Conservation (phyloP, 805 yeast species). For the Wickerhamomyces chaumierensis region DNA sequence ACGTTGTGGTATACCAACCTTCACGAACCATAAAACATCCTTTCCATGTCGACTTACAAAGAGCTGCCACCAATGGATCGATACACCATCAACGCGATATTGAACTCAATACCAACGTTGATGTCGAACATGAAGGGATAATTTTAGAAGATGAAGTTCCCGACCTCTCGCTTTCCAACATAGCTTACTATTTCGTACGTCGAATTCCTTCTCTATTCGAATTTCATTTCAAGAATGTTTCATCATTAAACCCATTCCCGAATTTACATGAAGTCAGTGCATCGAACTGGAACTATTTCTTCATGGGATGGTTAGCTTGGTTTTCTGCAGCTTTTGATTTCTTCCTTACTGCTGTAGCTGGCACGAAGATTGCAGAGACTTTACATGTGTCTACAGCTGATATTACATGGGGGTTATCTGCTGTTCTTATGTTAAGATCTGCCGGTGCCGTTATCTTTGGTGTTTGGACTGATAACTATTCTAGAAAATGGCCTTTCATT, state of each 20-base stretch:
- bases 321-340: slow-evolving; percentile 66
- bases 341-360: slow-evolving; percentile 51
- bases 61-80: background rate
- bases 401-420: slow-evolving; percentile 65
- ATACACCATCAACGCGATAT: background rate
- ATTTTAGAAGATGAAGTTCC: slow-evolving; percentile 2
- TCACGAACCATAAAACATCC: too few relatives aligned
- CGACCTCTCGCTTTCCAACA: slow-evolving; percentile 5
- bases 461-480: slow-evolving; percentile 46
- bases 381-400: slow-evolving; percentile 34
- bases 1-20: too few relatives aligned
- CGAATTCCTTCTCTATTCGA: slow-evolving; percentile 17
- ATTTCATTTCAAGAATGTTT: slow-evolving; percentile 13
- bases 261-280: slow-evolving; percentile 26
- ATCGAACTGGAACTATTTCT: slow-evolving; percentile 45
- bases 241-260: slow-evolving; percentile 31
- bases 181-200: slow-evolving; percentile 12
- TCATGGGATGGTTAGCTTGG: slow-evolving; percentile 56
- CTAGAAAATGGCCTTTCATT: slow-evolving; percentile 61
- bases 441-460: slow-evolving; percentile 66
- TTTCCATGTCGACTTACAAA: too few relatives aligned
- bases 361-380: slow-evolving; percentile 37
- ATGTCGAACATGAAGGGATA: background rate
- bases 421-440: slow-evolving; percentile 62
- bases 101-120: slow-evolving; percentile 1